Evolutionary conservation across 2,329 filamentous ascomycete species (phyloP).

Genomic region (Drechslerella coelobrocha): DNA sequence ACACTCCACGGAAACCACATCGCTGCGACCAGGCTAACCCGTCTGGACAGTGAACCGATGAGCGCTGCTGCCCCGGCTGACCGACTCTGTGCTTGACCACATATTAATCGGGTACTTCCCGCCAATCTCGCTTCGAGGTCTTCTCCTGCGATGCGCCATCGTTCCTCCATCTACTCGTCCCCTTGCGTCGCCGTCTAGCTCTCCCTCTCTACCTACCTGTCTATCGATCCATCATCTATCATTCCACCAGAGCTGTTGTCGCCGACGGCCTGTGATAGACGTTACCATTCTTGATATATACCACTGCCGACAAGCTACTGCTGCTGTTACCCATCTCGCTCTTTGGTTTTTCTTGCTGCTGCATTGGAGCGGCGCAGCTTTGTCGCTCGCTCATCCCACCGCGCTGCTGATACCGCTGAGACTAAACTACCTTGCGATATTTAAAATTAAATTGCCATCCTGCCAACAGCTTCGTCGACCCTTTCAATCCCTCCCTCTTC

Average conservation of each 20-base stretch:
- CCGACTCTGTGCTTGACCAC: too few species aligned
- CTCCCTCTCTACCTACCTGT: background rate
- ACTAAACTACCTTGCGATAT: too few species aligned
- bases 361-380: too few species aligned
- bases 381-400: too few species aligned
- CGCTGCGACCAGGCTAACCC: conserved; percentile 12
- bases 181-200: background rate
- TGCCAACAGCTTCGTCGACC: background rate
- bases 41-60: background rate
- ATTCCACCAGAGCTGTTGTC: background rate
- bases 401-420: too few species aligned
- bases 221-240: background rate
- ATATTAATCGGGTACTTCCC: background rate
- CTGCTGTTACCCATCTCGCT: too few species aligned
- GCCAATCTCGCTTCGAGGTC: background rate
- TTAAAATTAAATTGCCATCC: too few species aligned
- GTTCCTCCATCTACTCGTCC: background rate
- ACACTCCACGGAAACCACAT: conserved; percentile 20
- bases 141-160: background rate
- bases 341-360: too few species aligned
- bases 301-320: too few species aligned
- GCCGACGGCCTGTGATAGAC: too few species aligned
- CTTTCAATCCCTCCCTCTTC: background rate
- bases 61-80: background rate
- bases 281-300: too few species aligned